These are phyloP conservation scores for Leucoagaricus sp. DNA, from an alignment of 1,284 basidiomycete species.

Conservation along the genomic window DNA sequence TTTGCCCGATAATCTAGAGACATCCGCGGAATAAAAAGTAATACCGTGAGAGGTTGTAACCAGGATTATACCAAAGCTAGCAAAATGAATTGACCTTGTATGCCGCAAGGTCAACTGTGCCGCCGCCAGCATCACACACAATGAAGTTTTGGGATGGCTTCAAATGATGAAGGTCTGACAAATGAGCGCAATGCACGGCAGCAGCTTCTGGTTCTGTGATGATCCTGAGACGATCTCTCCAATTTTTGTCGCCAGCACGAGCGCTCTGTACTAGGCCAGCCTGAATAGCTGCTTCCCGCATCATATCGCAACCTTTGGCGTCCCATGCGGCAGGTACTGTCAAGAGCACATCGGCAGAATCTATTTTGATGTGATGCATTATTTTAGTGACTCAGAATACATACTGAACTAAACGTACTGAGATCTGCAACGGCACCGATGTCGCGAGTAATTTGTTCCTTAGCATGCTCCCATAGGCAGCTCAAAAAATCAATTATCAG, in stretches of 20 bases:
- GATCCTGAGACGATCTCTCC: slow-evolving; percentile 77
- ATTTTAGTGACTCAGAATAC: slow-evolving; percentile 6
- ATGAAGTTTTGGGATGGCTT: slow-evolving; percentile 80
- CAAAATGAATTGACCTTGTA: slow-evolving; percentile 55
- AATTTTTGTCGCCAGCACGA: slow-evolving; percentile 67
- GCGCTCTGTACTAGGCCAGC: slow-evolving; percentile 76
- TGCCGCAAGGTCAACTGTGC: slow-evolving; percentile 66
- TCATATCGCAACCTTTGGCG: slow-evolving; percentile 75
- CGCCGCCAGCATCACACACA: slow-evolving; percentile 77
- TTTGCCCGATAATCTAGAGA: slow-evolving; percentile 65
- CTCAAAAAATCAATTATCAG: slow-evolving; percentile 79
- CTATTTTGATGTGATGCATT: slow-evolving; percentile 35
- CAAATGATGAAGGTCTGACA: slow-evolving; percentile 75
- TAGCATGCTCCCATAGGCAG: slow-evolving; percentile 82
- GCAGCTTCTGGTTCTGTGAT: slow-evolving; percentile 88
- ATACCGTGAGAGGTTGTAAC: slow-evolving; percentile 4
- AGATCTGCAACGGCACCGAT: slow-evolving; percentile 82
- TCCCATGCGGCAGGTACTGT: slow-evolving; percentile 89
- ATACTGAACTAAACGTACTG: slow-evolving; percentile 44
- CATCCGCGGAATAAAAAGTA: slow-evolving; percentile 11
- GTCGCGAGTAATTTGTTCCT: slow-evolving; percentile 79
- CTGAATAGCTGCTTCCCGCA: slow-evolving; percentile 77
- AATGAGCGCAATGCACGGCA: slow-evolving; percentile 78
- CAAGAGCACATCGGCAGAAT: slow-evolving; percentile 76
- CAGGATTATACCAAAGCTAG: neutral